A percentile compares a stretch with the other conserved stretches of the same genome.
Evolutionary conservation across 2,329 filamentous ascomycete genomes (phyloP).

Genomic region (Chaetomium sp.): DNA sequence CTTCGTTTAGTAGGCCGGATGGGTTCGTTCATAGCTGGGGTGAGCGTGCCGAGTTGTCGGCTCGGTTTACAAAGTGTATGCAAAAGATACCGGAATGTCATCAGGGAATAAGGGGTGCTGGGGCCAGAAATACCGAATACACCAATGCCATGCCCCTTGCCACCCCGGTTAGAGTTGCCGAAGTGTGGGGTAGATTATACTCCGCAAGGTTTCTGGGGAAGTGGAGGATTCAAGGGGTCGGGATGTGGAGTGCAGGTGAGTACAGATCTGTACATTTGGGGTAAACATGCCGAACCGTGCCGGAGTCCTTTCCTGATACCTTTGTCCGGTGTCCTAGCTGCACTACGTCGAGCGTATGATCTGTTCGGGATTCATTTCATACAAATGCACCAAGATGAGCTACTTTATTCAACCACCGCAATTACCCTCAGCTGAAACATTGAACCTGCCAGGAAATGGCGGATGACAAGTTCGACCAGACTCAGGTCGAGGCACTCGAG

Average conservation of each 20-base stretch:
- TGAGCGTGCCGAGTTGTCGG: neutral
- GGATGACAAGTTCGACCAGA: constrained; percentile 5
- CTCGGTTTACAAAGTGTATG: neutral
- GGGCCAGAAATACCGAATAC: neutral
- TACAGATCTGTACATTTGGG: neutral
- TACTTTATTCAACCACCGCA: too few relatives aligned
- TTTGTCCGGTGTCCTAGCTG: neutral
- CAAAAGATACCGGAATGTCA: neutral
- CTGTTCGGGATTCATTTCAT: neutral
- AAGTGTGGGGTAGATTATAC: neutral
- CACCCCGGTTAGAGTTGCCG: neutral
- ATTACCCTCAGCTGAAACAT: too few relatives aligned
- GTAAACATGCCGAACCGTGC: neutral
- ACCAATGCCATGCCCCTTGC: neutral
- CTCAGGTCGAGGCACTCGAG: constrained; percentile 11
- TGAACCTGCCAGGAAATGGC: neutral
- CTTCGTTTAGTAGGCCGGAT: constrained; percentile 1
- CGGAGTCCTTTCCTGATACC: neutral
- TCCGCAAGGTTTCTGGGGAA: neutral
- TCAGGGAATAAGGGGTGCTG: constrained; percentile 6
- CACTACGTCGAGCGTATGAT: neutral
- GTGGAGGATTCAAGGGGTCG: neutral
- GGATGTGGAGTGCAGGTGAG: neutral
- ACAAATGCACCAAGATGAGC: neutral
- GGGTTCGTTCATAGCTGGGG: neutral